Conservation (phyloP, 2,329 filamentous ascomycete genomes). For the Trichophyton rubrum region DNA sequence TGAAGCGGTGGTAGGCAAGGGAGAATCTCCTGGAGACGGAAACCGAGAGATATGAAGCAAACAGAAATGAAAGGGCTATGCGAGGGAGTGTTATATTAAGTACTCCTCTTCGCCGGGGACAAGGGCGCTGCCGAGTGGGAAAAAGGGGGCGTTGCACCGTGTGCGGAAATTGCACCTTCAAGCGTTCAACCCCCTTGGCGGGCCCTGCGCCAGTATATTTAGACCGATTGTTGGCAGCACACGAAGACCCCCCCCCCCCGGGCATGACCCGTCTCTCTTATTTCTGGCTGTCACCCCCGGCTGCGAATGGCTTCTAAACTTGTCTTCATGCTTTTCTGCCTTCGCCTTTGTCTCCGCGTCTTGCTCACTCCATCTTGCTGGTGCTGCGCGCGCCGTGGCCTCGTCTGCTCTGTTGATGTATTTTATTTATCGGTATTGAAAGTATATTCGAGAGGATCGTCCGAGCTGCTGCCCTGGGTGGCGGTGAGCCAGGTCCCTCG, state of each 20-base stretch:
- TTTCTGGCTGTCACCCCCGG: not conserved
- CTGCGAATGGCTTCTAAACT: too few species aligned
- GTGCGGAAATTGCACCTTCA: not conserved
- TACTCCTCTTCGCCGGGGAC: not conserved
- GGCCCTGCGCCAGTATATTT: not conserved
- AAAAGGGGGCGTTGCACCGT: not conserved
- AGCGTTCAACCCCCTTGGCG: not conserved
- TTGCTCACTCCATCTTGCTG: not conserved
- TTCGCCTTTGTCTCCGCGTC: not conserved
- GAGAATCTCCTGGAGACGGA: not conserved
- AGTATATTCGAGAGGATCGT: not conserved
- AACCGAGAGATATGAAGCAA: slow-evolving; percentile 6
- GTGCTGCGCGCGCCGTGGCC: not conserved
- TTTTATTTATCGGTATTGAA: not conserved
- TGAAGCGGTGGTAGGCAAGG: slow-evolving; percentile 24
- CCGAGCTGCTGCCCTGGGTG: not conserved
- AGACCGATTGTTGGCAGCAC: not conserved
- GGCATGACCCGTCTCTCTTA: not conserved
- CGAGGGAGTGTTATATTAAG: not conserved
- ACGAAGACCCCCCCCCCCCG: not conserved
- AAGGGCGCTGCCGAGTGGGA: not conserved
- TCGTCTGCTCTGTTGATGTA: not conserved
- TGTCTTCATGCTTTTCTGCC: not conserved
- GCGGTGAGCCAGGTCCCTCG: not conserved
- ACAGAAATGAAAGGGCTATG: slow-evolving; percentile 4